Conservation (phyloP, 148 eudicot genomes). For the Amaranthus hypochondriacus region DNA sequence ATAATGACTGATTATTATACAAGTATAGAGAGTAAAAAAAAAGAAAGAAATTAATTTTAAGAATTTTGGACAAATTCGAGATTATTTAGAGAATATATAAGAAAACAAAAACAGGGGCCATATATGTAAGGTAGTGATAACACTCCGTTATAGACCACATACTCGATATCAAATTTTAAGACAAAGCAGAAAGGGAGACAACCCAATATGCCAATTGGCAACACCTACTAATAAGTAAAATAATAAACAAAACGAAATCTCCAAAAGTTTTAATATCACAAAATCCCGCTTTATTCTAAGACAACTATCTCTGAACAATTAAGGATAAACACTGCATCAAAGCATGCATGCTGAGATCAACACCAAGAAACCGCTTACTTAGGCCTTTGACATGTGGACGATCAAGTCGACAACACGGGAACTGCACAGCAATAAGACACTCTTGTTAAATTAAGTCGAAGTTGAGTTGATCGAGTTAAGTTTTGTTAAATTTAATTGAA, state of each 20-base stretch:
- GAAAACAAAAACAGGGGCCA: not conserved
- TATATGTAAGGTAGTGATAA: not conserved
- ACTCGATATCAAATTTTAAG: not conserved
- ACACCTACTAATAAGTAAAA: not conserved
- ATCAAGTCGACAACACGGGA: slow-evolving; percentile 78
- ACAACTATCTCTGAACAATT: not conserved
- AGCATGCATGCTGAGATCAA: not conserved
- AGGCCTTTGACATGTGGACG: slow-evolving; percentile 49
- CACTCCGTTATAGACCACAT: slow-evolving; percentile 6
- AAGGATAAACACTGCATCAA: not conserved
- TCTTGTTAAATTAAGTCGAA: not conserved
- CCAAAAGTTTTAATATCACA: slow-evolving; percentile 14
- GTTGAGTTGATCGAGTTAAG: not conserved
- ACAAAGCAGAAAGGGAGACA: slow-evolving; percentile 5
- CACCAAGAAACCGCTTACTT: slow-evolving; percentile 27
- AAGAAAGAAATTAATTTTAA: too few species aligned
- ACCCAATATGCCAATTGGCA: slow-evolving; percentile 9
- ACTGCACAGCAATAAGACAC: slow-evolving; percentile 31
- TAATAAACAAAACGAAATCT: not conserved
- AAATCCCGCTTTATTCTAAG: slow-evolving; percentile 24
- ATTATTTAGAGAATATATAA: too few species aligned
- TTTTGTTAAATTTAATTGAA: too few species aligned
- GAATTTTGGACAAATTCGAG: too few species aligned
- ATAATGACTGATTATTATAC: too few species aligned
- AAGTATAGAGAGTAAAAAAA: too few species aligned